A percentile compares a stretch with the other conserved stretches of the same genome.
Conservation (phyloP, 2,329 filamentous ascomycete species). For the Sclerotinia nivalis region DNA sequence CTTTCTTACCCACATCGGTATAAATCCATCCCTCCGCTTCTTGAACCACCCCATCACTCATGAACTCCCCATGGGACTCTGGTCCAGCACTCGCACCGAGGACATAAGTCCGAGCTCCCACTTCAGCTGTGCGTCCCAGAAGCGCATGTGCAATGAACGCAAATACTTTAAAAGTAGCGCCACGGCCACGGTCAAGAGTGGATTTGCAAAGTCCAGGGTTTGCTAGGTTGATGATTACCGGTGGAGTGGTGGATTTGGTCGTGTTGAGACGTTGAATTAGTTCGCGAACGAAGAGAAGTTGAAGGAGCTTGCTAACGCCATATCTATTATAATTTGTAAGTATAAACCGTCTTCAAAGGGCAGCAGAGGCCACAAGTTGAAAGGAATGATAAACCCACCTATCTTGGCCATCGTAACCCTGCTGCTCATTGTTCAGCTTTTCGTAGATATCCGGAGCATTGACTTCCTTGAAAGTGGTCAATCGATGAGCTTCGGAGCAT, state of each 20-base stretch:
- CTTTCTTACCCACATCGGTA: constrained; percentile 40
- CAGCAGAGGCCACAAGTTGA: too few species aligned
- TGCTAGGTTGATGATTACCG: constrained; percentile 18
- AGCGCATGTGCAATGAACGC: too few species aligned
- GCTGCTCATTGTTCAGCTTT: constrained; percentile 30
- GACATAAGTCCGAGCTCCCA: background rate
- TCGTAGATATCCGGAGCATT: constrained; percentile 32
- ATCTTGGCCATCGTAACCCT: too few species aligned
- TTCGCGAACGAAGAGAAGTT: constrained; percentile 5
- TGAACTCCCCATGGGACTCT: constrained; percentile 15
- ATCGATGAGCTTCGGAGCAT: constrained; percentile 31
- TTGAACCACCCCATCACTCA: background rate
- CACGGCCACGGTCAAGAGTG: background rate
- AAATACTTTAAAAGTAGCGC: too few species aligned
- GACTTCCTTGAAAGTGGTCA: constrained; percentile 32
- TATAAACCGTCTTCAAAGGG: too few species aligned
- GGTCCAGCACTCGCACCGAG: background rate
- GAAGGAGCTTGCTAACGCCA: constrained; percentile 19
- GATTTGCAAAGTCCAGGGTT: constrained; percentile 24
- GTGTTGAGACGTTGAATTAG: background rate
- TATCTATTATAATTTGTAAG: too few species aligned
- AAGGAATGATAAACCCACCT: too few species aligned
- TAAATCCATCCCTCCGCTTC: constrained; percentile 35
- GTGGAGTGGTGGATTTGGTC: background rate
- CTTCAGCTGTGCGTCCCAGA: constrained; percentile 11